phyloP scores from a whole-genome alignment of 345 rosid species.

The Turritis glabra region DNA sequence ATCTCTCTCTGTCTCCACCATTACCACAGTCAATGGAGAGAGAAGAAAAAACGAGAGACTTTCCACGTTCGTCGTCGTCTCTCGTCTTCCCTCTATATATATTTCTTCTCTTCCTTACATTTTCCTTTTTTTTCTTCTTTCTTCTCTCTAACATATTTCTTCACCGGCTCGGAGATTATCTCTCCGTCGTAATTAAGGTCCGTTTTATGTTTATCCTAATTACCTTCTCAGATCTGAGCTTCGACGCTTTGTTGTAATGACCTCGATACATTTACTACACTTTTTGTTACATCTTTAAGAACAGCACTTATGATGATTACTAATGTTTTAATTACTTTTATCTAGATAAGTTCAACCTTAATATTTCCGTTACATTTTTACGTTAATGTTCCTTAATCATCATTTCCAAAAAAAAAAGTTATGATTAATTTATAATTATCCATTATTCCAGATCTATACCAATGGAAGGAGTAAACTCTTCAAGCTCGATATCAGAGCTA shows the following conservation, averaged over 20 bases:
- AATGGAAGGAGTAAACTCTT: conserved; percentile 61
- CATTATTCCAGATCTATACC: conserved; percentile 14
- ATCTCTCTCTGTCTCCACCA: conserved; percentile 25
- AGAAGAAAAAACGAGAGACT: conserved; percentile 30
- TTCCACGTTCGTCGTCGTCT: conserved; percentile 20
- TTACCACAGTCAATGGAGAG: conserved; percentile 28
- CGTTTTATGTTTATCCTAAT: conserved; percentile 5
- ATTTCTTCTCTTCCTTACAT: neutral
- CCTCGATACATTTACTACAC: neutral
- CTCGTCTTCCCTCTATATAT: conserved; percentile 47
- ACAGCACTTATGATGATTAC: neutral
- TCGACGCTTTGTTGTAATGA: neutral
- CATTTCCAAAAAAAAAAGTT: neutral
- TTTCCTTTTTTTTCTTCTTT: conserved; percentile 26
- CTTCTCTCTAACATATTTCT: neutral
- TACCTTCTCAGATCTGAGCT: conserved; percentile 11
- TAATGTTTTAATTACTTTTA: neutral
- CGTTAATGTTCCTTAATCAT: neutral
- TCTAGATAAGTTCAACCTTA: neutral
- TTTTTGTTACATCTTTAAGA: neutral
- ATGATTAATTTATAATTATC: neutral
- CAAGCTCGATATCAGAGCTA: conserved; percentile 71
- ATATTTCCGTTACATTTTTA: conserved; percentile 12
- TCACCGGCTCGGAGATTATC: neutral
- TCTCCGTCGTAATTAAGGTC: conserved; percentile 29